These are phyloP conservation scores for Trametes sp. DNA, from an alignment of 1,284 basidiomycete species.

Conservation along the genomic window DNA sequence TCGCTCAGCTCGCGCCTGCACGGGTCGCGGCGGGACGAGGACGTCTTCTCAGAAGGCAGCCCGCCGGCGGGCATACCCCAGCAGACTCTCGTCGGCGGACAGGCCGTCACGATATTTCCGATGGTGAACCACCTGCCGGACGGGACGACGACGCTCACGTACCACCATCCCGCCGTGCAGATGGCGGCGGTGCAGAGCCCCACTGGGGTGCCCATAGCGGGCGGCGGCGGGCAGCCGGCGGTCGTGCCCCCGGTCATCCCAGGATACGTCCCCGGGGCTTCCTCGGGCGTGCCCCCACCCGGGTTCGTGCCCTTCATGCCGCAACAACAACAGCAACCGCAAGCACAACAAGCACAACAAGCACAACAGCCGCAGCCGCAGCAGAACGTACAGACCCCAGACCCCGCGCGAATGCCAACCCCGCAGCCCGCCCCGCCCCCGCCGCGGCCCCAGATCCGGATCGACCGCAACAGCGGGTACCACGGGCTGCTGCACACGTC, in stretches of 20 bases:
- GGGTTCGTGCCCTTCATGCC: constrained; percentile 4
- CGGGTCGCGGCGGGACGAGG: constrained; percentile 23
- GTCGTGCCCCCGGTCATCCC: constrained; percentile 21
- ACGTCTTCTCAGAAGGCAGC: constrained; percentile 13
- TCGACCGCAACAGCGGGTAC: constrained; percentile 31
- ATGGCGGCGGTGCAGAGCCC: neutral
- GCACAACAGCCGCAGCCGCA: neutral
- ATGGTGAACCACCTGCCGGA: constrained; percentile 31
- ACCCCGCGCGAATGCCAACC: constrained; percentile 6
- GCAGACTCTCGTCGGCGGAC: constrained; percentile 21
- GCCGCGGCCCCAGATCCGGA: constrained; percentile 22
- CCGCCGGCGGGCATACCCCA: neutral
- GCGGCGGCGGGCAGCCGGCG: constrained; percentile 1
- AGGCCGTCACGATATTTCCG: constrained; percentile 25
- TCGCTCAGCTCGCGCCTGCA: constrained; percentile 28
- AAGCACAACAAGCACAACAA: too few relatives aligned
- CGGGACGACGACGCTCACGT: constrained; percentile 30
- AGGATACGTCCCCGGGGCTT: constrained; percentile 18
- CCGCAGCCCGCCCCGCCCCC: constrained; percentile 13
- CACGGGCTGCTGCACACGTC: constrained; percentile 66
- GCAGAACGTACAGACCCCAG: neutral
- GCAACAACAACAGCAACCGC: neutral
- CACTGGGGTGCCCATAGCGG: constrained; percentile 1
- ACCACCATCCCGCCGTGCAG: constrained; percentile 24
- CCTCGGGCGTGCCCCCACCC: constrained; percentile 6